phyloP scores from a whole-genome alignment of 192 early-diverging fungal genomes.

The Chytriomyces sp. region DNA sequence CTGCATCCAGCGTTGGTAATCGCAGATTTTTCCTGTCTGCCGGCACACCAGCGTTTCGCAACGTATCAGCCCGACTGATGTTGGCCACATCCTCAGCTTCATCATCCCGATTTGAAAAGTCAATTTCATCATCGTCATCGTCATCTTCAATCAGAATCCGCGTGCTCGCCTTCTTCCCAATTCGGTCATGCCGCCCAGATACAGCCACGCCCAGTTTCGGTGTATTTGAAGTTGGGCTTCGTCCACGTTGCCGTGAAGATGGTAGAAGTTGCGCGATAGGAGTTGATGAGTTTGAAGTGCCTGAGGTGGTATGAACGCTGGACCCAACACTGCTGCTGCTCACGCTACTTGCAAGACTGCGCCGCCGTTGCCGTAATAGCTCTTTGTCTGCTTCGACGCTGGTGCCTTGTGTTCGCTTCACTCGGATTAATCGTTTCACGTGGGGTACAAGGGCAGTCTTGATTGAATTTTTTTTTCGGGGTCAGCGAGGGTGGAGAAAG shows the following conservation, averaged over 20 bases:
- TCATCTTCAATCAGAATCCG: neutral
- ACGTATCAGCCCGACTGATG: too few relatives aligned
- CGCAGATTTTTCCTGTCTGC: too few relatives aligned
- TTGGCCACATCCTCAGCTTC: too few relatives aligned
- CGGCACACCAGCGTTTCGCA: too few relatives aligned
- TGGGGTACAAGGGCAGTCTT: conserved; percentile 14
- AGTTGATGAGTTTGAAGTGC: neutral
- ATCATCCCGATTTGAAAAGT: too few relatives aligned
- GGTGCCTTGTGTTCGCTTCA: neutral
- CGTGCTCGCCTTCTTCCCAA: neutral
- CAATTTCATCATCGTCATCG: too few relatives aligned
- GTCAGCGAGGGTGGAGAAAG: neutral
- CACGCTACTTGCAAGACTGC: neutral
- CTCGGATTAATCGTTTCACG: conserved; percentile 26
- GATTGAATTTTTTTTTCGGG: too few relatives aligned
- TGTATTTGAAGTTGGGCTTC: neutral
- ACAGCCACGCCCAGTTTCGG: neutral
- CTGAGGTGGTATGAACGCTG: neutral
- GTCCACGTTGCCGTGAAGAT: neutral
- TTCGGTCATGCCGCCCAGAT: neutral
- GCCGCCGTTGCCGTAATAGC: neutral
- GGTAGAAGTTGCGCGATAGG: neutral
- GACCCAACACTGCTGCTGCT: neutral
- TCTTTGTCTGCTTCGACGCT: conserved; percentile 16
- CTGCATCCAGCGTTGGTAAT: too few relatives aligned